Percentiles rank a stretch among this genome's conserved stretches.
phyloP scores from a whole-genome alignment of 2,329 filamentous ascomycete species.

The Colletotrichum falcatum region DNA sequence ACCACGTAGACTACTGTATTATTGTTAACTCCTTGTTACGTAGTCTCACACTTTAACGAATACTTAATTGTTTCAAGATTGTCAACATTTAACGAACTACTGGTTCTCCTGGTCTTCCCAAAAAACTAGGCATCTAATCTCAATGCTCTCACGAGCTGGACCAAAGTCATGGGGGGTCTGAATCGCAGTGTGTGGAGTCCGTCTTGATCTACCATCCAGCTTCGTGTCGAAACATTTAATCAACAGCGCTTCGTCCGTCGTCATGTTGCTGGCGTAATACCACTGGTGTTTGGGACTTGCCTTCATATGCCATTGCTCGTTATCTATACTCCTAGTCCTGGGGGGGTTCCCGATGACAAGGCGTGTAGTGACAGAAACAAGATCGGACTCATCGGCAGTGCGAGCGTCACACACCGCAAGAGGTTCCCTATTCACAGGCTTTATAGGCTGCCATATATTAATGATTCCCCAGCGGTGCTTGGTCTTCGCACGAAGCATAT shows the following conservation, averaged over 20 bases:
- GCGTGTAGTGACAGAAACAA: conserved; percentile 37
- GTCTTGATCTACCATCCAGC: background rate
- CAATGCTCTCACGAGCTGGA: background rate
- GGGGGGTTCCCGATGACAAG: background rate
- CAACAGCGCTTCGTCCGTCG: background rate
- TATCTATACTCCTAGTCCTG: background rate
- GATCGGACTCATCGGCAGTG: conserved; percentile 53
- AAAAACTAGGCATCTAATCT: conserved; percentile 8
- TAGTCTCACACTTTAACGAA: no score
- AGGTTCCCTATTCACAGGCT: conserved; percentile 57
- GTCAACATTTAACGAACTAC: background rate
- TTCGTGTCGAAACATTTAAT: conserved; percentile 8
- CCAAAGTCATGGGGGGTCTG: background rate
- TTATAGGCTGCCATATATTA: conserved; percentile 60
- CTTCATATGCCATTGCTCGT: conserved; percentile 9
- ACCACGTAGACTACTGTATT: no score
- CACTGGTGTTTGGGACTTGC: background rate
- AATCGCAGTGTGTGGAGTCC: background rate
- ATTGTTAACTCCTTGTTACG: no score
- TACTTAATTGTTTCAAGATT: no score
- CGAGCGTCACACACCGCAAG: conserved; percentile 53
- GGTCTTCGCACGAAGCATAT: conserved; percentile 6
- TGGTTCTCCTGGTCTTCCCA: conserved; percentile 2
- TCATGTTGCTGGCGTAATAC: conserved; percentile 10
- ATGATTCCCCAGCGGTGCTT: conserved; percentile 21